Evolutionary conservation across 768 basidiomycete genomes (phyloP), one percentile per base, ranked within the genome.

Genomic region (Lactifluus echinatus): DNA sequence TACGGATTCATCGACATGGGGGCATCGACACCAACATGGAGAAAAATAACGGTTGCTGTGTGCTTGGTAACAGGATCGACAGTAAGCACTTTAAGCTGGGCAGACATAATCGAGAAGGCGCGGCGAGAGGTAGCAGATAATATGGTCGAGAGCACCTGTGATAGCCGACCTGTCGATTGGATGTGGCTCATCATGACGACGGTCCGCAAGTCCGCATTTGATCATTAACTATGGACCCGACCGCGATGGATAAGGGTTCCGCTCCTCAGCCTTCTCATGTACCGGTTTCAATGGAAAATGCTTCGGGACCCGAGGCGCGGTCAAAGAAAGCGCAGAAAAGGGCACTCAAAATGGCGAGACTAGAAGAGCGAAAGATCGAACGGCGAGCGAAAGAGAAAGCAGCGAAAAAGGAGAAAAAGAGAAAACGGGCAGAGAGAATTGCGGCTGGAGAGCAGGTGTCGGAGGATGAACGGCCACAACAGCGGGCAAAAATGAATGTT

Each of bases 11-110:
- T 23, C 2, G 17, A 21, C 28, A 39, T 14, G 31, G 21, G 14
- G 8, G 4, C 3, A 24, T 47, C n/a, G 17, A 11, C 24, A 70
- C 87, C 65, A 69, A 92, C 92, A 78, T 96, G 93, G 39, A 92
- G 72, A 69, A 95, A 92, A 65, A 95, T 86, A 61, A 95, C 81
- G 0, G 90, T 93, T 8, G 90, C 89, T 8, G 88, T 84, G 70
- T 95, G 93, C 61, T 78, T 82, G 37, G 73, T 66, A 40, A 73
- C 66, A 11, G 89, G 75, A 36, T 55, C 24, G 43, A 63, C n/a
- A 4, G 53, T 36, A 21, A 63, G 49, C 6, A 53, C 28, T 39
- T 39, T 47, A 15, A 47, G 62, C 10, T 7, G n/a, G 11, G 10
- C 37, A 26, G 55, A 37, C 62, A 63, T 63, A 26, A 33, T 31